Base-by-base conservation (phyloP, 1,284 basidiomycete species). In the Schizophyllum commune region DNA sequence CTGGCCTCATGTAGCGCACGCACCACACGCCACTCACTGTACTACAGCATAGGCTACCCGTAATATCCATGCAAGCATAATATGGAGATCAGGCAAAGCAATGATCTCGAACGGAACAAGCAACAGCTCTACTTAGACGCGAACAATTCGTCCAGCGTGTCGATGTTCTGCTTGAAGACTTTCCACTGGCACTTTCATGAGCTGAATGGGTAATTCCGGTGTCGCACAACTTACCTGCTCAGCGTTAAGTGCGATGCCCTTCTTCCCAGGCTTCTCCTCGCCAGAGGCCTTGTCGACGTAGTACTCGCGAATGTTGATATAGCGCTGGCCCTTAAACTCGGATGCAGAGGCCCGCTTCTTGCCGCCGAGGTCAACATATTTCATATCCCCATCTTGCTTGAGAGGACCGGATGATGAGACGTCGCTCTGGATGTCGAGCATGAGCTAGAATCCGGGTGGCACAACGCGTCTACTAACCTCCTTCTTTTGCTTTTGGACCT, bases 271-370 rank as follows among this genome's bases (percentile, higher is more conserved):
- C 65, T 89, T 91, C 64, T 84, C 79, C n/a, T 86, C 80, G 4
- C 82, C 79, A 1, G 53, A 74, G 6, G 70, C 72, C 58, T 83
- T 82, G 58, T 79, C 75, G 2, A 74, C 82, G 67, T 89, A 94
- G 68, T 80, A 92, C 72, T 94, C 92, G 59, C 92, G 83, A 60
- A 95, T 88, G 69, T 94, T 90, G 17, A 94, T 69, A 57, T 86
- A 76, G 1, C 78, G 67, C 58, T 62, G 71, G 68, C 85, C 86
- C 73, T 93, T 92, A 81, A 89, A 94, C 47, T 72, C 72, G 33
- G 85, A 77, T 1, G 92, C 85, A 0, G 88, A 83, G 1, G 81
- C 85, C 17, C 90, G 84, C 69, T 82, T 85, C 69, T 85, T 88
- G 72, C 85, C 88, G 4, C 88, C 88, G 33, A 91, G 67, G 32